Conservation (phyloP, 1,284 basidiomycete genomes). For the Cryptococcus jaspeensis region DNA sequence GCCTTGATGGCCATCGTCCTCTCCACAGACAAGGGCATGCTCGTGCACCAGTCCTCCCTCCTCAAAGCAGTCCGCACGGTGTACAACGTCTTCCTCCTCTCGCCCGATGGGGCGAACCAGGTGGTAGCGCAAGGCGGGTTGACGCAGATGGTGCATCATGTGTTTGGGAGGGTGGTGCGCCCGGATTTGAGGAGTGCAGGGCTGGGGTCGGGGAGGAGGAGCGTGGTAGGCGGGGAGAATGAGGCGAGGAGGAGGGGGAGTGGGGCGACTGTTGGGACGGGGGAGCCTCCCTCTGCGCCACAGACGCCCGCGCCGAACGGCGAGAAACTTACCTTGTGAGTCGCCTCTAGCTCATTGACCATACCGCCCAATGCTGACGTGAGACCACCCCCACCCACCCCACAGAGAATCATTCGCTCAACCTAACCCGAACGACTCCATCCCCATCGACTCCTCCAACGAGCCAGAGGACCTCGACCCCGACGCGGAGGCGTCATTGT, state of each 20-base stretch:
- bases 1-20: slow-evolving; percentile 83
- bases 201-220: slow-evolving; percentile 15
- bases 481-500: neutral
- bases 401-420: slow-evolving; percentile 41
- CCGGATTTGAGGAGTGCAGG: slow-evolving; percentile 26
- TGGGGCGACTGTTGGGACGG: slow-evolving; percentile 1
- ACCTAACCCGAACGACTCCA: slow-evolving; percentile 51
- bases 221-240: slow-evolving; percentile 31
- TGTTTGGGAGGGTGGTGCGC: slow-evolving; percentile 68
- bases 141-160: slow-evolving; percentile 94
- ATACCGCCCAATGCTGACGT: neutral
- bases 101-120: slow-evolving; percentile 84
- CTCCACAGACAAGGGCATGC: slow-evolving; percentile 66
- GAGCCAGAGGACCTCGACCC: slow-evolving; percentile 3
- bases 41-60: slow-evolving; percentile 89
- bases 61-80: slow-evolving; percentile 94
- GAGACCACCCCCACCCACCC: slow-evolving; percentile 1
- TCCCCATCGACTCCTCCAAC: slow-evolving; percentile 26
- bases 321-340: slow-evolving; percentile 38
- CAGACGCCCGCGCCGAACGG: slow-evolving; percentile 4
- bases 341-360: neutral
- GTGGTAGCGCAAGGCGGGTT: slow-evolving; percentile 94
- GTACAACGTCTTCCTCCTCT: slow-evolving; percentile 92
- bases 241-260: slow-evolving; percentile 29
- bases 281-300: slow-evolving; percentile 14